Base-by-base conservation (phyloP, 179 eudicot genomes). In the Heliamphora ciliata region DNA sequence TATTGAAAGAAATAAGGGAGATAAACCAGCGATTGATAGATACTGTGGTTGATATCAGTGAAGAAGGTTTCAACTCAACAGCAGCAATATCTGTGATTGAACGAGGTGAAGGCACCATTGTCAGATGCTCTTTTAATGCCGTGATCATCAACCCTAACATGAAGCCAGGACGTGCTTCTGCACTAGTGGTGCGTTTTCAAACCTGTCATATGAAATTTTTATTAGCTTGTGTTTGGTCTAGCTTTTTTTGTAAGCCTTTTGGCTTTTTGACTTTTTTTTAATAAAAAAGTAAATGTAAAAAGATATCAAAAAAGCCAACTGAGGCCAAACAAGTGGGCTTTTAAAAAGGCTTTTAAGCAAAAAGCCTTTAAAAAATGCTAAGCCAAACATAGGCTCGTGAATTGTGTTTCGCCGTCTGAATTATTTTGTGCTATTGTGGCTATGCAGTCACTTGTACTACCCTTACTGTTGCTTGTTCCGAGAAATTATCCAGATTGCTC, bases 391-490 rank as follows among this genome's bases (percentile, higher is more conserved):
- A 31, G 40, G 40, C 40, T 31, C 40, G 1, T 31, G 40, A 31
- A 31, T 17, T 40, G 8, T 67, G 58, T 54, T 66, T 82, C 2
- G 1, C n/a, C 60, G 6, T 15, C 51, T 40, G 9, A 15, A 55
- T n/a, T 24, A 54, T 17, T 82, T 0, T 82, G 24, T 55, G 58
- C 77, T 54, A 65, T 31, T 65, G 18, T 46, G 74, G 60, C 4
- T 72, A 48, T 82, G 83, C 84, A 85, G 87, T 52, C 81, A 52
- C 77, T 68, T 52, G 74, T 89, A 24, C 82, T 76, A 73, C 89
- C 89, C 44, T 84, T 89, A 46, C 80, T 46, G 78, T 74, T 89
- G 84, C 85, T 89, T 55, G 79, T 89, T 79, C 91, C 91, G 6
- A 48, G 72, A 15, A 82, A 83, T 72, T 89, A 89, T 83, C 91